These are phyloP conservation scores for Saccharomycopsis sp. DNA, from an alignment of 805 yeast genomes.

Conservation along the genomic window DNA sequence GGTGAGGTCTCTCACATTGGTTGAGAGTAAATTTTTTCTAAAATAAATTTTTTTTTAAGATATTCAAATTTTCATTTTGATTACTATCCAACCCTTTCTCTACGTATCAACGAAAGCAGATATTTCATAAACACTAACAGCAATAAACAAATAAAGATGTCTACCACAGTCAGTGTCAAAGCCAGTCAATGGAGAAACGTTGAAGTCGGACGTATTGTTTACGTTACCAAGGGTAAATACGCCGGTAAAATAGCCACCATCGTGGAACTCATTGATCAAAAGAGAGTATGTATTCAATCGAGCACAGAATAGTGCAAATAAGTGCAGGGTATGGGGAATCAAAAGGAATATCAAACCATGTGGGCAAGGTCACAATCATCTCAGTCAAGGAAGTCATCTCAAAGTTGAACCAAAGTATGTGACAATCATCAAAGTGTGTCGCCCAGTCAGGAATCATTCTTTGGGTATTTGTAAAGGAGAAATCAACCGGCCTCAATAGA, in stretches of 20 bases:
- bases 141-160: slow-evolving; percentile 34
- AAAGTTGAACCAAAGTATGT: not conserved
- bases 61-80: not conserved
- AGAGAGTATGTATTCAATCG: slow-evolving; percentile 68
- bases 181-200: slow-evolving; percentile 99
- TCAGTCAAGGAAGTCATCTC: too few species aligned
- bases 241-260: slow-evolving; percentile 88
- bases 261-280: slow-evolving; percentile 98
- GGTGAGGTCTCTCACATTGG: not conserved
- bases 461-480: too few species aligned
- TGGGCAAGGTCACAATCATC: too few species aligned
- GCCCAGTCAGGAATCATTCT: not conserved
- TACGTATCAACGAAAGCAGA: not conserved
- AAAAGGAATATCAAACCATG: not conserved
- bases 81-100: not conserved
- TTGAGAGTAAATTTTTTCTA: not conserved
- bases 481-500: too few species aligned
- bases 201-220: slow-evolving; percentile 98
- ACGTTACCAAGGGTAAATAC: slow-evolving; percentile 68
- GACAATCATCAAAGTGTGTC: not conserved
- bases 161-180: slow-evolving; percentile 73
- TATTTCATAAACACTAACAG: not conserved
- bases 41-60: not conserved
- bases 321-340: slow-evolving; percentile 2
- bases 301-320: not conserved